Evolutionary conservation across 2,329 filamentous ascomycete genomes (phyloP), one percentile per base, ranked within the genome.

Genomic region (Metarhizium anisopliae): DNA sequence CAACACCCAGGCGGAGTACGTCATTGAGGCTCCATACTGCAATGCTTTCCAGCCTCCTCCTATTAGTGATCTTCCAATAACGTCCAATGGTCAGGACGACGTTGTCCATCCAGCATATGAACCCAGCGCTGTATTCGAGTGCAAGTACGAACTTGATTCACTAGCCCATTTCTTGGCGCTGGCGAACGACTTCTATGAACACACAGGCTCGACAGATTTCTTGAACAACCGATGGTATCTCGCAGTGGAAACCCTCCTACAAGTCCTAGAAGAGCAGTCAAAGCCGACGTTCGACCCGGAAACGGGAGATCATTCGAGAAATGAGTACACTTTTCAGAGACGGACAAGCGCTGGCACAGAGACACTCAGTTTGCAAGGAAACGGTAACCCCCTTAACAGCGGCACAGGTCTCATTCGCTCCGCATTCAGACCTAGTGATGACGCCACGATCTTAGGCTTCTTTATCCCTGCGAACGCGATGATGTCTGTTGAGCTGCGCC

Each of bases 101-200:
- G 72, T 68, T 8, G 94, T 99, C 0, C 90, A 96, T 64, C 94
- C 94, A 0, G 77, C 79, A 0, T 97, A 95, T 67, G 91, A 97
- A 66, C 87, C 87, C 0, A 82, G 79, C 0, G 82, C 85, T 51
- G 94, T 99, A 3, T 99, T 96, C 61, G 94, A 99, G 72, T 99
- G 94, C 82, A 99, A 99, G 73, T 99, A 97, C 72, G 94, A 99
- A 74, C 84, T 99, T 25, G 94, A 99, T 72, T 96, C 92, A 8
- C 78, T 99, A 0, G 94, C 92, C 0, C 87, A 95, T 67, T 99
- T 99, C 69, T 79, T 99, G 6, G 84, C 88, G 0, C 74, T 99
- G 2, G 83, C 80, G 18, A 96, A 96, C 64, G 85, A 96, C 63
- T 97, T 95, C 72, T 80, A 94, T 72, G 83, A 87, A 43, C 81